A percentile compares a stretch with the other conserved stretches of the same genome.
Evolutionary conservation across 73 alveolate genomes (phyloP).

Genomic region (Tetrahymena malaccensis): DNA sequence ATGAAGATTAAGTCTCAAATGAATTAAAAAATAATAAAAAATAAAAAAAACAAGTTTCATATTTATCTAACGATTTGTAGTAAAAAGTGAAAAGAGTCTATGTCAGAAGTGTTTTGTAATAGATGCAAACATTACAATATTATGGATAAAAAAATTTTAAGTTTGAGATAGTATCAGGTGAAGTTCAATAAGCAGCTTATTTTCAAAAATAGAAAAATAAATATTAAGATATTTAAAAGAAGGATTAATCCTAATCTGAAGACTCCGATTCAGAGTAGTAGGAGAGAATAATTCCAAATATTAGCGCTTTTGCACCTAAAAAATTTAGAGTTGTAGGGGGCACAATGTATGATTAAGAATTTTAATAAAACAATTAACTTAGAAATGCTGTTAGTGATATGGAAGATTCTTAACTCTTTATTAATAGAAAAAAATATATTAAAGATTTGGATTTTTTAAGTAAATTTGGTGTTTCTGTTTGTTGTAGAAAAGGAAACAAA

Average conservation of each 20-base stretch:
- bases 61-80: not conserved
- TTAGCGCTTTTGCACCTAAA: not conserved
- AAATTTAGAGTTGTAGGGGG: not conserved
- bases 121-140: not conserved
- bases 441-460: not conserved
- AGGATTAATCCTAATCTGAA: not conserved
- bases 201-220: not conserved
- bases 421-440: not conserved
- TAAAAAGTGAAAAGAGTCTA: not conserved
- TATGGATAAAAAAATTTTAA: not conserved
- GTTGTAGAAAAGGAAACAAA: not conserved
- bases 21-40: not conserved
- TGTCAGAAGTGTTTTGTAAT: not conserved
- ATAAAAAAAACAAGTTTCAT: not conserved
- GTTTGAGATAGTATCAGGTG: not conserved
- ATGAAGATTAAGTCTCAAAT: not conserved
- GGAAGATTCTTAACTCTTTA: not conserved
- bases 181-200: not conserved
- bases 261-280: not conserved
- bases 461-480: not conserved
- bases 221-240: not conserved
- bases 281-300: not conserved
- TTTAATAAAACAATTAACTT: not conserved
- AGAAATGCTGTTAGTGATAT: not conserved
- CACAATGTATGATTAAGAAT: not conserved